These are phyloP conservation scores for Cladochytrium tenue DNA, from an alignment of 371 early-diverging fungal genomes.

Conservation along the genomic window DNA sequence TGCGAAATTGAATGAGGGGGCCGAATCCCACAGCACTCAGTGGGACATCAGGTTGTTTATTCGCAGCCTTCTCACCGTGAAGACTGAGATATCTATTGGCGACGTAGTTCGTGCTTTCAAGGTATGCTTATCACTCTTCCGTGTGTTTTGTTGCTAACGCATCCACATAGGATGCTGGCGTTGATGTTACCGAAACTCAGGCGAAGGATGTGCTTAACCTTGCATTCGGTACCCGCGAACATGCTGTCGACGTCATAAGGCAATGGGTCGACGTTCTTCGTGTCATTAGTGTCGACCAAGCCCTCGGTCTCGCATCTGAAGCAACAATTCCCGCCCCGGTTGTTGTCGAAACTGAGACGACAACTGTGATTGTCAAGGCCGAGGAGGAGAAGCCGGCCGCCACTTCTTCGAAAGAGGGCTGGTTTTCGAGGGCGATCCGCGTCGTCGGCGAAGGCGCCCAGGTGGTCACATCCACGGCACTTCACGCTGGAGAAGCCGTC, in stretches of 20 bases:
- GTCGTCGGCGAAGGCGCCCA: constrained; percentile 16
- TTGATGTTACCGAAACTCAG: constrained; percentile 6
- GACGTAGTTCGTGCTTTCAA: constrained; percentile 10
- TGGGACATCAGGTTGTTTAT: constrained; percentile 11
- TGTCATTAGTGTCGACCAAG: neutral
- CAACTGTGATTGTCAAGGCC: neutral
- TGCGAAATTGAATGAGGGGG: neutral
- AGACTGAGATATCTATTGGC: constrained; percentile 9
- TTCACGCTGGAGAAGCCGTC: constrained; percentile 14
- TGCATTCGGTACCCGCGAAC: constrained; percentile 1
- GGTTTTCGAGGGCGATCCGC: constrained; percentile 18
- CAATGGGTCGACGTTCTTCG: constrained; percentile 13
- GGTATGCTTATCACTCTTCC: neutral
- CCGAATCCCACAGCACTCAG: neutral
- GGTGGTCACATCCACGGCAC: constrained; percentile 2
- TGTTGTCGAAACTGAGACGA: neutral
- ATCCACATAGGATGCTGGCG: constrained; percentile 5
- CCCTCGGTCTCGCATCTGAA: too few relatives aligned
- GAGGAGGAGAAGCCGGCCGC: neutral
- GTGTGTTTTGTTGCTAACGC: neutral
- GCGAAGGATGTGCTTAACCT: constrained; percentile 5
- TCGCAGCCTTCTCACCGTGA: neutral
- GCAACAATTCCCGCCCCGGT: neutral
- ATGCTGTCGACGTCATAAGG: constrained; percentile 3
- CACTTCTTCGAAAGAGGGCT: constrained; percentile 11